Base-by-base conservation (phyloP, 106 monocot species). In the Triglochin maritima region DNA sequence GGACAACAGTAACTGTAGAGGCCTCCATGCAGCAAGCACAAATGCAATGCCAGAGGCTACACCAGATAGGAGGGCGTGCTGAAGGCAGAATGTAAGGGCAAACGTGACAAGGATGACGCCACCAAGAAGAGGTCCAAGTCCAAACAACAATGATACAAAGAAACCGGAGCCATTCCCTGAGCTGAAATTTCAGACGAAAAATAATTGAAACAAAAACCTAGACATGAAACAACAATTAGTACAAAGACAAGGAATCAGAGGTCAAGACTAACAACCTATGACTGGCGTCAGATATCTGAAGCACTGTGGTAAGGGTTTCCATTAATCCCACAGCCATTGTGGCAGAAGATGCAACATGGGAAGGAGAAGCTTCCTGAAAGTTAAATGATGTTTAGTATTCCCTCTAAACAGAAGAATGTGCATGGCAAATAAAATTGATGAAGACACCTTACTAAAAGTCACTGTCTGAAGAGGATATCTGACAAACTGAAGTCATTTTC, bases 311-410 rank as follows among this genome's bases (percentile, higher is more conserved):
- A 43, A 98, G 76, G 16, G 86, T 84, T 81, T 91, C 96, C 96
- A 98, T 98, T 77, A 98, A 92, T 47, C 88, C 91, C 16, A 98
- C 91, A 53, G 96, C 91, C 61, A 98, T 73, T 12, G 91, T 98
- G 13, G 86, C 96, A 14, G 96, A 85, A 54, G 96, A 91, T 75
- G 96, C 96, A 76, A 98, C 96, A 77, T 98, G 86, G 57, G 96
- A 88, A 62, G 96, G 96, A 72, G 79, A 70, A 3, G 96, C 88
- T 84, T 98, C 96, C 96, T 98, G 74, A 10, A 65, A 53, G 56
- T 4, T 2, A 59, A 5, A 29, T 5, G 41, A 42, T 5, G 29
- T 29, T 29, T 29, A 29, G 29, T 29, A 29, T 29, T 29, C 29
- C 29, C 29, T 29, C 29, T 29, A 29, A 29, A 29, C 1, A 29